Base-by-base conservation (phyloP, 495 filamentous ascomycete species). In the Xylaria telfairii region DNA sequence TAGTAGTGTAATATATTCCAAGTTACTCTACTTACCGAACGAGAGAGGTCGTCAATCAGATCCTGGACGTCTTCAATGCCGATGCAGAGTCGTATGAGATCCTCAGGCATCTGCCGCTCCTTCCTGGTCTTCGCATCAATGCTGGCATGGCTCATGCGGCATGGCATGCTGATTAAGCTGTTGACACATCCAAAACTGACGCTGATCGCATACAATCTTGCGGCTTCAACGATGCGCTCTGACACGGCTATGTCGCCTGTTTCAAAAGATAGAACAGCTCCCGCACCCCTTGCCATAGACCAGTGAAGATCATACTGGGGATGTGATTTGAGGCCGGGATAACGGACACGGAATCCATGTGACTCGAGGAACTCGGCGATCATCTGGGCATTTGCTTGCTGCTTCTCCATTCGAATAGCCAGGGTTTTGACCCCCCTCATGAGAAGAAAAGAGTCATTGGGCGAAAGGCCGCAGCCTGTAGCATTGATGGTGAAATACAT, bases 161-260 rank as follows among this genome's bases (percentile, higher is more conserved):
- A 99, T 13, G 96, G 96, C 96, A 99, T 97, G 82, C 94, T 97
- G 81, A 99, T 99, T 81, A 99, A 80, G 82, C 92, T 96, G 81
- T 99, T 99, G 54, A 99, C 96, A 81, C 96, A 98, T 44, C 96
- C 96, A 78, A 99, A 99, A 73, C 92, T 96, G 65, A 99, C 96
- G 71, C 91, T 94, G 72, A 99, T 99, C 24, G 92, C 94, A 91
- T 94, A 99, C 32, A 99, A 83, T 72, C 92, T 87, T 4, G 96
- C 93, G 44, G 91, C 91, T 83, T 97, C 96, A 3, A 99, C 96
- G 76, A 99, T 97, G 10, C 94, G 89, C 84, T 98, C 94, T 49
- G 91, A 94, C 57, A 97, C 81, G 19, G 83, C 80, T 0, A 92
- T 83, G 77, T 97, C 91, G 21, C 96, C 96, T 0, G 96, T 99